phyloP scores from a whole-genome alignment of 1,284 basidiomycete species.

The Serendipita sp. region DNA sequence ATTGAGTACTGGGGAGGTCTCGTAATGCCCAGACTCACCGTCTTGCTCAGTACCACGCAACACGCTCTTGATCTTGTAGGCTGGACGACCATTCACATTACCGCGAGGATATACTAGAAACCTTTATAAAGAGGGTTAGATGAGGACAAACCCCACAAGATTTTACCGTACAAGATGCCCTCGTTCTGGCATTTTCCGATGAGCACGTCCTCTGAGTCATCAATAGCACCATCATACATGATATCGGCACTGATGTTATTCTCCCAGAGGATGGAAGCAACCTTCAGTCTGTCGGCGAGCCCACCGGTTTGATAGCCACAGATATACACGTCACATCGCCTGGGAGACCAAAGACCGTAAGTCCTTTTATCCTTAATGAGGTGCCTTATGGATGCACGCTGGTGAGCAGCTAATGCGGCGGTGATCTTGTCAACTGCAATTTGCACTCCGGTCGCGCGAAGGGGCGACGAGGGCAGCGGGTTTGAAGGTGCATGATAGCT shows the following conservation, averaged over 20 bases:
- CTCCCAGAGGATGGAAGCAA: slow-evolving; percentile 66
- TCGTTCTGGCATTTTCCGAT: slow-evolving; percentile 53
- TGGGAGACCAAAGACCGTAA: slow-evolving; percentile 76
- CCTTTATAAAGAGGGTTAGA: slow-evolving; percentile 24
- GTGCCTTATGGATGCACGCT: slow-evolving; percentile 52
- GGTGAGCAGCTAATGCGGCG: slow-evolving; percentile 52
- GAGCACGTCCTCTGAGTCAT: slow-evolving; percentile 45
- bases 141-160: neutral
- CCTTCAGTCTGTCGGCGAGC: slow-evolving; percentile 62
- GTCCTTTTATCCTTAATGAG: slow-evolving; percentile 66
- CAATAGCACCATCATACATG: slow-evolving; percentile 65
- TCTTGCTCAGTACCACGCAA: slow-evolving; percentile 61
- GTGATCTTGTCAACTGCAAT: slow-evolving; percentile 72
- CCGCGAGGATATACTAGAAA: slow-evolving; percentile 51
- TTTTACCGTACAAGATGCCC: slow-evolving; percentile 52
- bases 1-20: slow-evolving; percentile 22
- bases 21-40: slow-evolving; percentile 30
- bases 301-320: slow-evolving; percentile 41
- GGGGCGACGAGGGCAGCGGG: slow-evolving; percentile 31
- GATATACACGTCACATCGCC: slow-evolving; percentile 73
- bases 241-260: slow-evolving; percentile 73
- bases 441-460: slow-evolving; percentile 62
- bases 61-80: slow-evolving; percentile 69
- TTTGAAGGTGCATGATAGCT: slow-evolving; percentile 37
- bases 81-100: slow-evolving; percentile 43